Evolutionary conservation across 805 yeast genomes (phyloP), one percentile per base, ranked within the genome.

Genomic region (Zygotorulaspora florentina): DNA sequence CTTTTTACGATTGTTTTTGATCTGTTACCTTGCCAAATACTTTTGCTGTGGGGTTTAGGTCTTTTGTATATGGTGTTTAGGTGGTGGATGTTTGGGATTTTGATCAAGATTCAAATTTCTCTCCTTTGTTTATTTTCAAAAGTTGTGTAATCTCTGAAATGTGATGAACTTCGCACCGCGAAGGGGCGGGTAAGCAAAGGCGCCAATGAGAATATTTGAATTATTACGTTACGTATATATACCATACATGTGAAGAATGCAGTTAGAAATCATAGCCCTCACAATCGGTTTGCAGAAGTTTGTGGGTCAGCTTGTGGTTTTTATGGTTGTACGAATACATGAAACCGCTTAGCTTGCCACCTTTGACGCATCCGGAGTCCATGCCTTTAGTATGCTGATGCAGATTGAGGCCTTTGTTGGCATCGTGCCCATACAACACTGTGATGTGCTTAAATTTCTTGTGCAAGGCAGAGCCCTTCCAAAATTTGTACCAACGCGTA

Each of bases 361-460:
- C 96, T 48, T 77, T 76, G 47, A 81, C 85, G 70, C 97, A 90
- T 1, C 86, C 87, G 9, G 86, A 70, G 59, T 91, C 98, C 33
- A 90, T 67, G 0, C 97, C 98, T 56, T 77, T 79, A 2, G 96
- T 73, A 63, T 72, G 87, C 50, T 76, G 75, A 52, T 76, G 75
- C 40, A 82, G 52, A 45, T 76, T 79, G 40, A 89, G 74, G 1
- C 96, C 96, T 44, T 82, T 70, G 45, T 79, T 72, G 3, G 97
- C 95, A 60, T 87, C 95, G 60, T 90, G 98, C 1, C 97, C 98
- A 61, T 90, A 90, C 56, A 79, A 80, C 3, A 87, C 88, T 17
- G 62, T 65, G 35, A 47, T 53, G 44, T 58, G 65, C 27, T 45
- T 31, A n/a, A 36, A 45, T 34, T 66, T 62, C 29, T 55, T 54